Evolutionary conservation across 441 rosid genomes (phyloP), one percentile per base, ranked within the genome.

Genomic region (Pelargonium fulgidum): DNA sequence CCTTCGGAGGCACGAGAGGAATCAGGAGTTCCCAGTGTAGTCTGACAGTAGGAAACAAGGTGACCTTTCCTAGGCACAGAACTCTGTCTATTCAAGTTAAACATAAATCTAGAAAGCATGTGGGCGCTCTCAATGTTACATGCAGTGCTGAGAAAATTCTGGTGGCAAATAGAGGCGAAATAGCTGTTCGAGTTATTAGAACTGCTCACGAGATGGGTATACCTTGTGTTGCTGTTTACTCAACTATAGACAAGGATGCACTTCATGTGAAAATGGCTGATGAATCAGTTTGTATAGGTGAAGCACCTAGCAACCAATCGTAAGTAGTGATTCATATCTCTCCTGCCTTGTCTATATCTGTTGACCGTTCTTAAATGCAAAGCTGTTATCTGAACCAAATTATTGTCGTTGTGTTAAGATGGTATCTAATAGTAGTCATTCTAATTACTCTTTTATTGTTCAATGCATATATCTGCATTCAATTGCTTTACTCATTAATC

Each of bases 281-380:
- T 74, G 96, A 91, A 79, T 85, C 97, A 0, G 93, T 93, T 74
- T 93, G 98, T 73, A 93, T 93, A 14, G 98, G 98, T 61, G 98
- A 93, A 85, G 98, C 98, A 59, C 97, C 97, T 0, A 93, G 98
- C 77, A 93, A 80, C 76, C 96, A 93, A 74, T 91, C 97, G 97
- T 93, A 82, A 79, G 96, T 84, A 45, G 24, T 72, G 45, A 14
- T 22, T 14, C 19, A 0, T 56, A 22, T 14, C 14, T 19, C 24
- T 56, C 14, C 20, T 45, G 12, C 52, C 52, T 45, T 45, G 9
- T 56, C 24, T 56, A 3, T 19, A 56, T 5, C 7, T 56, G 14
- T 22, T 22, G 24, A 22, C 24, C 24, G 24, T 22, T 22, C 24
- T 22, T 22, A 22, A 22, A 22, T 22, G 24, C 24, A 22, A 22